These are phyloP conservation scores for Chlamydomonas incerta DNA, from an alignment of 139 green algal genomes.

Conservation along the genomic window DNA sequence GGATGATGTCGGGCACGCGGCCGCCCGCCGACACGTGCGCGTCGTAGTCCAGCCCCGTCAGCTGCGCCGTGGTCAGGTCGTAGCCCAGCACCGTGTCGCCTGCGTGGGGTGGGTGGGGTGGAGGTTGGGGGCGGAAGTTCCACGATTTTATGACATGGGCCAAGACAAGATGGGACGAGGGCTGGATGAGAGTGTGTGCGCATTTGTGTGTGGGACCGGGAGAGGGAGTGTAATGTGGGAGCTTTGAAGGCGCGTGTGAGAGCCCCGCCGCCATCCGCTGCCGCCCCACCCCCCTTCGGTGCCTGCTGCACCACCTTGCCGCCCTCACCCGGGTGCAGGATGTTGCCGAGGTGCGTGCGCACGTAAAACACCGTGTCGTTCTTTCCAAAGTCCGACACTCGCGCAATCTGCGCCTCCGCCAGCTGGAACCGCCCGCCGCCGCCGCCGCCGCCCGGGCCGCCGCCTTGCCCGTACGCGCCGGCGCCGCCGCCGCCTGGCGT, in stretches of 20 bases:
- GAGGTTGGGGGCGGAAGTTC: too few relatives aligned
- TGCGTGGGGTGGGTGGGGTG: background rate
- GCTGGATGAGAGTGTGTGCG: background rate
- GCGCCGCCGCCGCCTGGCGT: too few relatives aligned
- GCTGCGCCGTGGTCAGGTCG: slow-evolving; percentile 85
- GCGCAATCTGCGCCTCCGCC: slow-evolving; percentile 78
- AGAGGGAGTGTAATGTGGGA: too few relatives aligned
- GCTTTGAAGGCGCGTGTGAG: too few relatives aligned
- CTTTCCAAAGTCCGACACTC: slow-evolving; percentile 87
- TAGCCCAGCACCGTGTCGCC: slow-evolving; percentile 92
- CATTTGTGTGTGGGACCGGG: too few relatives aligned
- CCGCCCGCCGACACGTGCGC: slow-evolving; percentile 69
- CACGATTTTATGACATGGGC: too few relatives aligned
- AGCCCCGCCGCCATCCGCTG: background rate
- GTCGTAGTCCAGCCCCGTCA: slow-evolving; percentile 85
- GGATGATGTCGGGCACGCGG: slow-evolving; percentile 89
- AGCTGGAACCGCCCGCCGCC: background rate
- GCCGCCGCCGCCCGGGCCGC: background rate
- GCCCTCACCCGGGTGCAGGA: slow-evolving; percentile 80
- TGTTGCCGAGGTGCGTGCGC: slow-evolving; percentile 89
- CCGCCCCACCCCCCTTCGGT: too few relatives aligned
- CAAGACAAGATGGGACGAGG: too few relatives aligned
- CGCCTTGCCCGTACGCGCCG: background rate
- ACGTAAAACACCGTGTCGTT: slow-evolving; percentile 88
- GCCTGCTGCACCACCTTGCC: background rate